phyloP scores from a whole-genome alignment of 805 yeast genomes.

The Groenewaldozyma salmanticensis region DNA sequence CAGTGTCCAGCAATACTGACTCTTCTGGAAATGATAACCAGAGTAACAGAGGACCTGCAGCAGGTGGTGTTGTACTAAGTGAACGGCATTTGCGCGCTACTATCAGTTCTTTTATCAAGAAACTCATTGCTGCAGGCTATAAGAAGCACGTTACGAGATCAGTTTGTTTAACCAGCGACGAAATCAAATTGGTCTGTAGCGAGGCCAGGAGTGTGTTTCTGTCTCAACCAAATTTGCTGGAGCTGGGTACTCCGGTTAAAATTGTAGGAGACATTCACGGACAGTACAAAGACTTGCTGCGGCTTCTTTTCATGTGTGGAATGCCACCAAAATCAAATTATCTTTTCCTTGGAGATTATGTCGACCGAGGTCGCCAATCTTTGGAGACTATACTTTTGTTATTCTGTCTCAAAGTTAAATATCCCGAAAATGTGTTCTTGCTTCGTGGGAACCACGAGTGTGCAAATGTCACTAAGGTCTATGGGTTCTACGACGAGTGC shows the following conservation, averaged over 20 bases:
- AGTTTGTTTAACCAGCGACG: slow-evolving; percentile 71
- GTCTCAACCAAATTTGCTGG: slow-evolving; percentile 78
- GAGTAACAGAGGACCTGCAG: neutral
- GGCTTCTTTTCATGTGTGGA: slow-evolving; percentile 86
- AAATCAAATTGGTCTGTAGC: slow-evolving; percentile 70
- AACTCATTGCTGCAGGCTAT: neutral
- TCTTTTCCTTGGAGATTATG: slow-evolving; percentile 87
- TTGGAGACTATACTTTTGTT: slow-evolving; percentile 77
- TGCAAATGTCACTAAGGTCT: slow-evolving; percentile 87
- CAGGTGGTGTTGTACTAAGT: no score
- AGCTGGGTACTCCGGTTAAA: slow-evolving; percentile 75
- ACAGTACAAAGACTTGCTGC: slow-evolving; percentile 76
- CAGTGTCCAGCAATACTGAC: neutral
- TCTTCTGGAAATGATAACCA: neutral
- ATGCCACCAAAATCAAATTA: slow-evolving; percentile 88
- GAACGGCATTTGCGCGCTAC: neutral
- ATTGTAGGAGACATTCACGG: slow-evolving; percentile 93
- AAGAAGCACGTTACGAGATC: slow-evolving; percentile 73
- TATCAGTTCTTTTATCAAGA: neutral
- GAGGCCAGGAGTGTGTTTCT: slow-evolving; percentile 76
- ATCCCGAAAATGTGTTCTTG: slow-evolving; percentile 85
- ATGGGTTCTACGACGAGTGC: slow-evolving; percentile 95
- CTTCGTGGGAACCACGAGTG: slow-evolving; percentile 93
- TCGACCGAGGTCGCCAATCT: slow-evolving; percentile 91
- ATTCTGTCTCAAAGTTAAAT: slow-evolving; percentile 82